These are phyloP conservation scores for Tilletia walkeri DNA, from an alignment of 1,284 basidiomycete species.

Conservation along the genomic window DNA sequence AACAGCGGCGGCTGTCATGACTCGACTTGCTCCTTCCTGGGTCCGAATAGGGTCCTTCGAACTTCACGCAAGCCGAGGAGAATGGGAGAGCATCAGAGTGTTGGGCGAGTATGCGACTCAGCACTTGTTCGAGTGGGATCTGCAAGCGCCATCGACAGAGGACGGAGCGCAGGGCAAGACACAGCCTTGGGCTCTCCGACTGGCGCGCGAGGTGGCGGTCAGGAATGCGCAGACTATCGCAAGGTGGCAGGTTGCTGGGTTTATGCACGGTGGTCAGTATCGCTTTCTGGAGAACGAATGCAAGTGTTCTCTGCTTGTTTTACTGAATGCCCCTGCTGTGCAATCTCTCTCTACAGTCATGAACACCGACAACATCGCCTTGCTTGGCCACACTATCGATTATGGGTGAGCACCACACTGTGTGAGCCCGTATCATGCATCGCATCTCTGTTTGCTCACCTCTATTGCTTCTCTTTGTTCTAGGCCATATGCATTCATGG, in stretches of 20 bases:
- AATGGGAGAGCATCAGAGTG: constrained; percentile 66
- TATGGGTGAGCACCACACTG: constrained; percentile 20
- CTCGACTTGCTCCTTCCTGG: constrained; percentile 84
- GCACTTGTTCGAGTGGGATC: constrained; percentile 60
- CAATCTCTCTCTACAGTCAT: constrained; percentile 63
- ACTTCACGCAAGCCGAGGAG: constrained; percentile 66
- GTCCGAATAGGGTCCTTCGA: constrained; percentile 89
- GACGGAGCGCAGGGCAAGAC: constrained; percentile 11
- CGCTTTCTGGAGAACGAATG: not conserved
- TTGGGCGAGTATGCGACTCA: constrained; percentile 65
- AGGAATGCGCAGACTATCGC: constrained; percentile 88
- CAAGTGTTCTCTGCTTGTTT: too few species aligned
- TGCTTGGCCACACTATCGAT: constrained; percentile 87
- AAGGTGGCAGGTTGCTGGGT: constrained; percentile 71
- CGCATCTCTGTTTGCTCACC: constrained; percentile 8
- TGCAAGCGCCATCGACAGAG: constrained; percentile 27
- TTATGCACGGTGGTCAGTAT: constrained; percentile 49
- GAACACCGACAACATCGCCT: constrained; percentile 77
- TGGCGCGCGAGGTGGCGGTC: constrained; percentile 61
- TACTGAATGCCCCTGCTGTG: too few species aligned
- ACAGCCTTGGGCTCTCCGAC: constrained; percentile 35
- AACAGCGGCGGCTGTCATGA: constrained; percentile 76
- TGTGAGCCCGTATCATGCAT: too few species aligned
- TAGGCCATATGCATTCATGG: constrained; percentile 86
- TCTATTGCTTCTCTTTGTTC: not conserved